phyloP scores from a whole-genome alignment of 2,329 filamentous ascomycete genomes.

The Fusarium redolens region DNA sequence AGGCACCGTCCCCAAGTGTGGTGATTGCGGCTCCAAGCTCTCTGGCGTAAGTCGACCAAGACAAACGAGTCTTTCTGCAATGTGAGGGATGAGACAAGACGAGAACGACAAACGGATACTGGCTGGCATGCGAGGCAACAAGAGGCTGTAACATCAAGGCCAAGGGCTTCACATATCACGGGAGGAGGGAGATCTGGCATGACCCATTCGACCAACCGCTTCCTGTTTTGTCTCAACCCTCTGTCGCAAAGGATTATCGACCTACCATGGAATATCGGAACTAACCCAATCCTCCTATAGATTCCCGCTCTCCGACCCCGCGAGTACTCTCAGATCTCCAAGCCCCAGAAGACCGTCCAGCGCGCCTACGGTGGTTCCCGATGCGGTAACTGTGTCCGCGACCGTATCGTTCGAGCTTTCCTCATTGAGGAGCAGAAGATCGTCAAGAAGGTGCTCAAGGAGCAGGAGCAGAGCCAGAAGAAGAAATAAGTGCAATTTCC shows the following conservation, averaged over 20 bases:
- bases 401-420: constrained; percentile 98
- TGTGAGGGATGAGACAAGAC: constrained; percentile 27
- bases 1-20: constrained; percentile 97
- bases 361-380: constrained; percentile 98
- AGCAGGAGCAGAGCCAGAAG: constrained; percentile 82
- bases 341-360: constrained; percentile 99
- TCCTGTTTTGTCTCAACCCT: constrained; percentile 8
- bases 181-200: not conserved
- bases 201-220: not conserved
- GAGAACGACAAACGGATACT: constrained; percentile 11
- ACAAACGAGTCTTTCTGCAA: constrained; percentile 27
- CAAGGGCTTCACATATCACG: not conserved
- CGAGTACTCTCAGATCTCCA: constrained; percentile 96
- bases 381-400: constrained; percentile 98
- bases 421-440: constrained; percentile 99
- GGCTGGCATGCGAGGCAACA: constrained; percentile 2
- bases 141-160: not conserved
- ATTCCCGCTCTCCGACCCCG: constrained; percentile 96
- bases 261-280: constrained; percentile 1
- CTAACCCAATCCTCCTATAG: constrained; percentile 57
- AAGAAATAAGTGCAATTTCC: constrained; percentile 71
- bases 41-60: constrained; percentile 82
- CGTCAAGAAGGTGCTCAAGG: constrained; percentile 99
- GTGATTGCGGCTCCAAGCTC: constrained; percentile 98
- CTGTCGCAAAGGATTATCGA: constrained; percentile 12